Base-by-base conservation (phyloP, 148 eudicot species). In the Pouteria glomerata region DNA sequence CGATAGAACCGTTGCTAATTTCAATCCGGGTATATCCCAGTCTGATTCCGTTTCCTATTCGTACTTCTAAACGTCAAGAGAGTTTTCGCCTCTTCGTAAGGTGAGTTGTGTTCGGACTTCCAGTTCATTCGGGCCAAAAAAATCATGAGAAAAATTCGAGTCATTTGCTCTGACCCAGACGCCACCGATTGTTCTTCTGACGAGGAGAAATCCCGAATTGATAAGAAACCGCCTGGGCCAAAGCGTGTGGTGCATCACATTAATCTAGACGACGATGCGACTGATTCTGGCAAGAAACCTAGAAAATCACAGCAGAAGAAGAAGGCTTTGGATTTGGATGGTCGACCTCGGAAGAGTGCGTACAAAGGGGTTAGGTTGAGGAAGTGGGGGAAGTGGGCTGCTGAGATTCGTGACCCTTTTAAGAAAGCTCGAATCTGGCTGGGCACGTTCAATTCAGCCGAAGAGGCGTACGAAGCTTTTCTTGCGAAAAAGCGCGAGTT, bases 161-260 rank as follows among this genome's bases (percentile, higher is more conserved):
- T 91, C 8, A 76, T 89, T 13, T 89, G 81, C 15, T 16, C 79
- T 39, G 97, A 91, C 61, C 94, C 97, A 1, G 82, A 91, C 53
- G 79, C 85, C 41, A 91, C 97, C 23, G 96, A 90, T 42, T 88
- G 90, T 0, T 86, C 90, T 3, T 91, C 86, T 12, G 91, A 87
- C 33, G 92, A 90, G 26, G 90, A 90, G 4, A 51, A 63, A 31
- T 23, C 33, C 31, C 23, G 42, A 6, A 3, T 3, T 16, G 55
- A 18, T 18, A 51, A 33, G 7, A 73, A 69, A 42, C 66, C 69
- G 26, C 34, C 61, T 31, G 76, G 53, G 59, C 48, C 53, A 0
- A 84, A 86, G 58, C 82, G 82, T 1, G n/a, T 90, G 14, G 69
- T 88, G 12, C 61, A 57, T 3, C 31, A 57, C 4, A 57, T 57